A percentile compares a stretch with the other conserved stretches of the same genome.
Conservation (phyloP, 352 stramenopile genomes). For the Chrysophaeum taylorii region DNA sequence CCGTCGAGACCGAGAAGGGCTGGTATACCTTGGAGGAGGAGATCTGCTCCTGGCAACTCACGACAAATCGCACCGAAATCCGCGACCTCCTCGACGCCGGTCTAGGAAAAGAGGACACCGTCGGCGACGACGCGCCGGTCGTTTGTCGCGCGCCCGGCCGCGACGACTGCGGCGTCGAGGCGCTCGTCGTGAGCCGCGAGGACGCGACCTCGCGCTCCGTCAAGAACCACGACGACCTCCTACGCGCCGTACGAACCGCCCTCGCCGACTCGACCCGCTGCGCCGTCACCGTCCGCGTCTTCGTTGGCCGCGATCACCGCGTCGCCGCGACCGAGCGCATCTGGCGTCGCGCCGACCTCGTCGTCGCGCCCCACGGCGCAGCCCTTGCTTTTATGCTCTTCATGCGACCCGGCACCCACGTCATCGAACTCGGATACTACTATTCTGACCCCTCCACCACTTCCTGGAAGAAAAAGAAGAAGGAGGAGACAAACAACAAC, state of each 20-base stretch:
- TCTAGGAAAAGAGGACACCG: not conserved
- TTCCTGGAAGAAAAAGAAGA: no score
- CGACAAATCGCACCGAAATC: not conserved
- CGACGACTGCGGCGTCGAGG: not conserved
- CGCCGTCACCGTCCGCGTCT: not conserved
- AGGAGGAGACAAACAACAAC: no score
- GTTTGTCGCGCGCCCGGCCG: no score
- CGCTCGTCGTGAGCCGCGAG: not conserved
- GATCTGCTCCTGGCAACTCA: not conserved
- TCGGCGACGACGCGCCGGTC: not conserved
- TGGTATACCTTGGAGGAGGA: not conserved
- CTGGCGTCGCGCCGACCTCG: not conserved
- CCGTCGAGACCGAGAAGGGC: not conserved
- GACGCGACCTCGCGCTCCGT: not conserved
- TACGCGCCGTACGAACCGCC: not conserved
- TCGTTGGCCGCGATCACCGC: not conserved
- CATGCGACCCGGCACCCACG: not conserved
- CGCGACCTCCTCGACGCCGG: not conserved
- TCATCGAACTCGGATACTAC: slow-evolving; percentile 6
- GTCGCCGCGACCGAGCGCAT: not conserved
- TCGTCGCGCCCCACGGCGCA: not conserved
- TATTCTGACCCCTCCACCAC: no score
- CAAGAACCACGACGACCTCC: not conserved
- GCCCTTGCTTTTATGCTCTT: not conserved
- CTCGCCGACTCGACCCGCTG: not conserved